phyloP scores from a whole-genome alignment of 2,329 filamentous ascomycete genomes.

The Fusarium mexicanum region DNA sequence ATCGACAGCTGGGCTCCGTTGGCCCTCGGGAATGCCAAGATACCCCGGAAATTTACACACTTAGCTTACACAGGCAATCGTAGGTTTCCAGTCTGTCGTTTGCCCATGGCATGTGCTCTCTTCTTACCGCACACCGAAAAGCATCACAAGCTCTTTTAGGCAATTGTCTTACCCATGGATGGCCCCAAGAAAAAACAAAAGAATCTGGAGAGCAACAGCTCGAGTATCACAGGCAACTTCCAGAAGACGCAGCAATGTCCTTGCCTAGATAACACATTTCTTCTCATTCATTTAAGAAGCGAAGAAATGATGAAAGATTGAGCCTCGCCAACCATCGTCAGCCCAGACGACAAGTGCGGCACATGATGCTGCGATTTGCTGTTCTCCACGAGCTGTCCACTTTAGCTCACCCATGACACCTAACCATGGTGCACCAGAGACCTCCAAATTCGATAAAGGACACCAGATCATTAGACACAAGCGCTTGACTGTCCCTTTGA shows the following conservation, averaged over 20 bases:
- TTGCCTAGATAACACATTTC: not conserved
- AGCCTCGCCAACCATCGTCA: constrained; percentile 1
- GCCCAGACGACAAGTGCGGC: constrained; percentile 18
- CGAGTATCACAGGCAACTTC: not conserved
- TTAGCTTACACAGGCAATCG: constrained; percentile 1
- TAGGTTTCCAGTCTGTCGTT: constrained; percentile 4
- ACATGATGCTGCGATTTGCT: constrained; percentile 27
- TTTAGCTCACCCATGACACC: constrained; percentile 2
- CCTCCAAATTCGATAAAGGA: constrained; percentile 24
- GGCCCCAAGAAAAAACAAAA: not conserved
- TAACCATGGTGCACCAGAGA: not conserved
- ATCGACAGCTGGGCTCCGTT: constrained; percentile 35
- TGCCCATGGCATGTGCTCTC: constrained; percentile 13
- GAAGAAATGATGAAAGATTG: constrained; percentile 2
- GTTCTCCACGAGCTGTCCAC: constrained; percentile 5
- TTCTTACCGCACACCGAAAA: not conserved
- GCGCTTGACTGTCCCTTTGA: constrained; percentile 5
- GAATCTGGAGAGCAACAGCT: not conserved
- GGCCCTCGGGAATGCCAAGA: constrained; percentile 40
- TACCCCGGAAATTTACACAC: not conserved
- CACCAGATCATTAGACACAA: constrained; percentile 17
- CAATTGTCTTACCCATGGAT: not conserved
- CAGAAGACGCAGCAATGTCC: not conserved
- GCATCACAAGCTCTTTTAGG: constrained; percentile 3
- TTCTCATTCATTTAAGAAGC: not conserved